These are phyloP conservation scores for Penicillium cosmopolitanum DNA, from an alignment of 495 filamentous ascomycete genomes.

Conservation along the genomic window DNA sequence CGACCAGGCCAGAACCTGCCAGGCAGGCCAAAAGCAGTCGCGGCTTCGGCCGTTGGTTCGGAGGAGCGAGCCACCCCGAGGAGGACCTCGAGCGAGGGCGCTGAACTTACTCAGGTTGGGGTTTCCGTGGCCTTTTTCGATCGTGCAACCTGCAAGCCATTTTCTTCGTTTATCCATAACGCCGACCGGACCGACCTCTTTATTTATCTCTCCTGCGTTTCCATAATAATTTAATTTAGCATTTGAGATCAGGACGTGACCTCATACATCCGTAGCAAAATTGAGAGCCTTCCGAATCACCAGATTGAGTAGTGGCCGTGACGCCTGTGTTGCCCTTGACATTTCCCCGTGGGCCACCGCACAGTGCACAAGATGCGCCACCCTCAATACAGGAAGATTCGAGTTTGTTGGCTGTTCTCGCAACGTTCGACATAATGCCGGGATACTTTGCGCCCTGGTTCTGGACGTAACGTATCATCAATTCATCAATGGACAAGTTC, in stretches of 20 bases:
- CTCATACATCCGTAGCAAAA: slow-evolving; percentile 66
- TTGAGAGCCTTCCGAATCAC: slow-evolving; percentile 23
- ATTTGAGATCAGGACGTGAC: slow-evolving; percentile 40
- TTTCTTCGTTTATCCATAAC: slow-evolving; percentile 1
- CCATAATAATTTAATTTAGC: slow-evolving; percentile 52
- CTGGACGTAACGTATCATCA: slow-evolving; percentile 86
- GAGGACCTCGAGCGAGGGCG: slow-evolving; percentile 39
- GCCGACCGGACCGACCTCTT: not conserved
- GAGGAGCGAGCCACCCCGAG: slow-evolving; percentile 33
- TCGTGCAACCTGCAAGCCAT: not conserved
- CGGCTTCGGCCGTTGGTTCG: slow-evolving; percentile 37
- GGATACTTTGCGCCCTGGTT: slow-evolving; percentile 88
- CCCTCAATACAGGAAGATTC: slow-evolving; percentile 29
- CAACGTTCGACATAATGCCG: slow-evolving; percentile 91
- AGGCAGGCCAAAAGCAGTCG: slow-evolving; percentile 29
- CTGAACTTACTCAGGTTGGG: slow-evolving; percentile 13
- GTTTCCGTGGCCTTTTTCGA: slow-evolving; percentile 20
- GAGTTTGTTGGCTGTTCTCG: slow-evolving; percentile 82
- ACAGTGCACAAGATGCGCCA: slow-evolving; percentile 36
- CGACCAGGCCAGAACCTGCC: slow-evolving; percentile 27
- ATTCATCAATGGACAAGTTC: slow-evolving; percentile 83
- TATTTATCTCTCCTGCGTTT: not conserved
- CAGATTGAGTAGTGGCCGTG: slow-evolving; percentile 26
- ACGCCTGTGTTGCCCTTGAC: slow-evolving; percentile 34
- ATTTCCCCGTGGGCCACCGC: slow-evolving; percentile 48